Evolutionary conservation across 331 rosid genomes (phyloP), one percentile per base, ranked within the genome.

Genomic region (Ulmus americana): DNA sequence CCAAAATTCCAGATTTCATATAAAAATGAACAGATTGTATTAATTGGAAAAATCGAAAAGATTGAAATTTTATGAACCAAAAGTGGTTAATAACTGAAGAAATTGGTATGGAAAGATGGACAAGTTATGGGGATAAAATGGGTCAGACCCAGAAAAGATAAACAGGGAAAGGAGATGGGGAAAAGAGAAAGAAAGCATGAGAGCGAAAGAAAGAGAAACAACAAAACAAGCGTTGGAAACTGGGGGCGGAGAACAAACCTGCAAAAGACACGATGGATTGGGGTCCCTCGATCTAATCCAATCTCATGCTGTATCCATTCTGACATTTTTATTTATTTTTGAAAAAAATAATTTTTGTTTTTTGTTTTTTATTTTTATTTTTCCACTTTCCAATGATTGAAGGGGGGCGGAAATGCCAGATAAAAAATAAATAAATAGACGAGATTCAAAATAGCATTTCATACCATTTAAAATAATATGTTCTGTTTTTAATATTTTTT

Each of bases 211-310:
- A 10, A 48, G 14, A 16, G 53, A 28, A 28, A 28, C 35, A 28
- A 28, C 35, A 28, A 28, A 28, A 28, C 35, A 28, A 28, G 35
- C 35, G 35, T 28, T 28, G 35, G 35, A 28, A 28, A 28, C 35
- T 3, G 35, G 0, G 35, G 35, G 35, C 35, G 35, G 35, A 28
- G 35, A 16, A 12, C n/a, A 48, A 12, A 48, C 53, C 53, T n/a
- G 14, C 53, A 13, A 48, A 4, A 16, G 53, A 48, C 53, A 13
- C 54, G 5, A 13, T 61, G 70, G 73, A 58, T 45, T 42, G 52
- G 67, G 77, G 14, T 67, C 67, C 56, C 8, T 39, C 38, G 41
- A 7, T 28, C 28, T 4, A 8, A 3, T 51, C 56, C 72, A 71
- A 69, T 15, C 52, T 20, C 61, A 14, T 49, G 16, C 16, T 42